Base-by-base conservation (phyloP, 148 eudicot species). In the Chenopodium formosanum region DNA sequence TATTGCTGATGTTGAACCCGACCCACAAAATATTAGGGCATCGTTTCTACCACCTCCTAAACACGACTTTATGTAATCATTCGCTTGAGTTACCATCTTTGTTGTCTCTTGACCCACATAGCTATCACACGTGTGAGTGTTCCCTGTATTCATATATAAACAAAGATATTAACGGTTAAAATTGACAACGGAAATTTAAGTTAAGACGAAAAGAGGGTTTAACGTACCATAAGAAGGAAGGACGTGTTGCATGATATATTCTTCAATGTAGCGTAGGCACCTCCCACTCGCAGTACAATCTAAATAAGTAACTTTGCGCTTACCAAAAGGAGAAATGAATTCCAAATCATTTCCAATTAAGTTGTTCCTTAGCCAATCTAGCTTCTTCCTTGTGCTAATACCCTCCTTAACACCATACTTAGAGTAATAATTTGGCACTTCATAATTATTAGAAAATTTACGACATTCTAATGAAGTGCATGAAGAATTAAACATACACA, bases 51-150 rank as follows among this genome's bases (percentile, higher is more conserved):
- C 53, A 1, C 84, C 86, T 1, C 89, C 91, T 37, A 88, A 52
- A 83, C 91, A 85, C 23, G 63, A 65, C 76, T 85, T 88, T 13
- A 88, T 84, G 72, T 86, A 86, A 7, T 75, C 16, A 1, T 79
- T 52, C 10, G 91, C 91, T 79, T 83, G 76, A 0, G 37, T 79
- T 37, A 79, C 82, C 86, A 72, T 82, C 73, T 81, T 85, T n/a
- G 89, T 81, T 34, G 88, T 88, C 66, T 84, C 76, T 29, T 66
- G 65, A 3, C 91, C 91, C 63, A 88, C 91, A 1, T 81, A 81
- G 48, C 89, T 88, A 71, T 88, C 89, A 46, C 86, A 69, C 0
- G 89, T 86, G 75, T 88, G 90, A 17, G 89, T 82, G 47, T 88
- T 88, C 4, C 91, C 91, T 88, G 69, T 4, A 40, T 50, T 50